Percentiles rank a stretch among this genome's conserved stretches.
These are phyloP conservation scores for Amanita subjunquillea DNA, from an alignment of 768 basidiomycete species.

Conservation along the genomic window DNA sequence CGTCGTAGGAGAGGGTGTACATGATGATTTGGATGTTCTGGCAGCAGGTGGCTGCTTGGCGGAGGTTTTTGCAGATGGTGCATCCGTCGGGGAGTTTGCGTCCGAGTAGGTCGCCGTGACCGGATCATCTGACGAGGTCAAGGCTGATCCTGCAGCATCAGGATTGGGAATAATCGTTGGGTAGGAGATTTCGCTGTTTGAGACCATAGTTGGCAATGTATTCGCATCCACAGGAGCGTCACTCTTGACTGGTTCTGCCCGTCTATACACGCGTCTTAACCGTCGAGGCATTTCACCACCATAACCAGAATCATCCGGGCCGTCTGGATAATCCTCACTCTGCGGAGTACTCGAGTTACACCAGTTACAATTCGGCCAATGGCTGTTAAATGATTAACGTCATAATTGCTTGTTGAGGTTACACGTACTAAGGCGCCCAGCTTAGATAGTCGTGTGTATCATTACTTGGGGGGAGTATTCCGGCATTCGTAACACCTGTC, in stretches of 20 bases:
- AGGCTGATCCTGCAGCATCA: background rate
- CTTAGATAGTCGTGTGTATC: constrained; percentile 57
- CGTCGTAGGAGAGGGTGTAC: constrained; percentile 41
- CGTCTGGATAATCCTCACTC: background rate
- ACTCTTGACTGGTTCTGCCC: constrained; percentile 15
- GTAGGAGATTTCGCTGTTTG: background rate
- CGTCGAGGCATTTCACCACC: background rate
- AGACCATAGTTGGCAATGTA: background rate
- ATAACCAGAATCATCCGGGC: background rate
- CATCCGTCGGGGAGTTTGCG: constrained; percentile 12
- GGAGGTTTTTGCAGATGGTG: constrained; percentile 17
- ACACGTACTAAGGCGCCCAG: constrained; percentile 57
- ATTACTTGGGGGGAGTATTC: constrained; percentile 37
- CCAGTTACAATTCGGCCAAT: constrained; percentile 49
- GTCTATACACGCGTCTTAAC: constrained; percentile 12
- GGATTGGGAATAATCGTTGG: background rate
- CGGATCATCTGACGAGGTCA: background rate
- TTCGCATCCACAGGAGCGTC: background rate
- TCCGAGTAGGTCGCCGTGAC: constrained; percentile 1
- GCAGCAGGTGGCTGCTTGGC: constrained; percentile 21
- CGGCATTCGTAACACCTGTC: constrained; percentile 38
- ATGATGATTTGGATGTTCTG: constrained; percentile 27
- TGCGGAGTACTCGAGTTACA: background rate
- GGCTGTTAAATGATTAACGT: constrained; percentile 20
- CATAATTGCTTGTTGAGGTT: background rate